These are phyloP conservation scores for Coemansia furcata DNA, from an alignment of 192 early-diverging fungal species.

Conservation along the genomic window DNA sequence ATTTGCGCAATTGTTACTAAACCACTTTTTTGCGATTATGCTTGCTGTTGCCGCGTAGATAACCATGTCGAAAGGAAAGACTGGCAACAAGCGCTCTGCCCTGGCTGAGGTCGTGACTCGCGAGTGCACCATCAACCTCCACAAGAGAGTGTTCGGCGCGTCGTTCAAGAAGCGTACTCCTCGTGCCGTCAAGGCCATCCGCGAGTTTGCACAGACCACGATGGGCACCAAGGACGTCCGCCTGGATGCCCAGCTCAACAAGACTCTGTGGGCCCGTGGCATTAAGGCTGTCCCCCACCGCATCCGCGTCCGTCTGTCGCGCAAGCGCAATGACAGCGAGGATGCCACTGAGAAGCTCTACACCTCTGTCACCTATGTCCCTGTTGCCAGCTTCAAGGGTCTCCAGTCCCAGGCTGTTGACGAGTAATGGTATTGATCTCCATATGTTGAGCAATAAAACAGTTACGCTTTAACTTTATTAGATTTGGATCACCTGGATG, in stretches of 20 bases:
- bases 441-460: neutral
- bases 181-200: constrained; percentile 90
- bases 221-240: constrained; percentile 98
- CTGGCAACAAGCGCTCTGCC: constrained; percentile 73
- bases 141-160: constrained; percentile 81
- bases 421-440: constrained; percentile 43
- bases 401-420: constrained; percentile 67
- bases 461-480: neutral
- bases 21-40: neutral
- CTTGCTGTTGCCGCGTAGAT: constrained; percentile 4
- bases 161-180: constrained; percentile 98
- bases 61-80: constrained; percentile 74
- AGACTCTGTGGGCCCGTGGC: constrained; percentile 90
- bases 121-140: constrained; percentile 99
- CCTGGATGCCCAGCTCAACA: constrained; percentile 93
- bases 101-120: constrained; percentile 90
- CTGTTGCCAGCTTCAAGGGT: constrained; percentile 88
- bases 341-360: constrained; percentile 96
- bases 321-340: constrained; percentile 97
- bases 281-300: constrained; percentile 94
- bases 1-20: neutral
- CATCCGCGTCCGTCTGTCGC: constrained; percentile 90
- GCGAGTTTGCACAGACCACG: constrained; percentile 82
- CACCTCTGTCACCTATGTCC: constrained; percentile 89
- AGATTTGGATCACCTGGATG: neutral